A percentile compares a stretch with the other conserved stretches of the same genome.
These are phyloP conservation scores for Didymella pinodella DNA, from an alignment of 2,329 filamentous ascomycete species.

Conservation along the genomic window DNA sequence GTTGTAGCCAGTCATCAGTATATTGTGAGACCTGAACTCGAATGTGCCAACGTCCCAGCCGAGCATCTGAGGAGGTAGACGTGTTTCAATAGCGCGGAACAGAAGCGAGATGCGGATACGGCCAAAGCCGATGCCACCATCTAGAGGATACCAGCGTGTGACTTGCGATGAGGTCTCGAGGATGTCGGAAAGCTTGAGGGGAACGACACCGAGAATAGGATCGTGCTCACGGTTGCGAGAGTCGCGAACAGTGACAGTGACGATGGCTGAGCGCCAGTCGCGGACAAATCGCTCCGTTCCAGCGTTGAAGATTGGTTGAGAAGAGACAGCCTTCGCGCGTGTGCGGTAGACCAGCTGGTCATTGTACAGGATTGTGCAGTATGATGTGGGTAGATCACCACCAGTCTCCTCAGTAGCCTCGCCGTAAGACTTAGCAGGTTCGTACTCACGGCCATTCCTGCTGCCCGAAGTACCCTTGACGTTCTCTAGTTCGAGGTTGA, in stretches of 20 bases:
- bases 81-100: constrained; percentile 88
- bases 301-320: constrained; percentile 96
- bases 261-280: constrained; percentile 87
- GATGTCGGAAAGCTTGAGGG: constrained; percentile 86
- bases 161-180: constrained; percentile 85
- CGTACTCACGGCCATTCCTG: constrained; percentile 84
- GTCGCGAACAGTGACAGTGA: constrained; percentile 89
- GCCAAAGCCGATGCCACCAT: constrained; percentile 90
- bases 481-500: constrained; percentile 91
- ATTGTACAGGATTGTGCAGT: constrained; percentile 91
- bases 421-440: constrained; percentile 84
- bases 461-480: constrained; percentile 85
- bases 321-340: constrained; percentile 91
- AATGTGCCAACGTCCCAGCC: constrained; percentile 97
- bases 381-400: constrained; percentile 82
- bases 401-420: constrained; percentile 86
- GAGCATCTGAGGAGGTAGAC: constrained; percentile 81
- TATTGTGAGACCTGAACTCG: constrained; percentile 77
- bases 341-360: constrained; percentile 92
- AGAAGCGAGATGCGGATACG: constrained; percentile 86
- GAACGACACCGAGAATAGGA: constrained; percentile 90
- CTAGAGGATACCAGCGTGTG: constrained; percentile 94
- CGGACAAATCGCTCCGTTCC: constrained; percentile 92
- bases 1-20: constrained; percentile 70
- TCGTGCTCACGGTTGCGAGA: constrained; percentile 91